phyloP scores from a whole-genome alignment of 176 grass and related monocot species.

The Saccharum spontaneum region DNA sequence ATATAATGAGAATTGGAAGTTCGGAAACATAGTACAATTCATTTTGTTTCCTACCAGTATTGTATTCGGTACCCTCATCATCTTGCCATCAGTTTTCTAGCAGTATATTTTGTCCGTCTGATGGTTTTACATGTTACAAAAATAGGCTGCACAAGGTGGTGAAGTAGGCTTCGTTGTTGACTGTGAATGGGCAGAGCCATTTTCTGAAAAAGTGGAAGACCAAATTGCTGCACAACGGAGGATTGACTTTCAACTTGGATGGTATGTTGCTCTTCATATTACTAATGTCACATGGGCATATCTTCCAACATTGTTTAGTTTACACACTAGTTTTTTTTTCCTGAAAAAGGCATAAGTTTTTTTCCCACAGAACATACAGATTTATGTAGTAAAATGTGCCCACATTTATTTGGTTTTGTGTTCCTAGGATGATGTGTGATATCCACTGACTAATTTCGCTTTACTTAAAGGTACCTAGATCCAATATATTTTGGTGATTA shows the following conservation, averaged over 20 bases:
- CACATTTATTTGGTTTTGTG: not conserved
- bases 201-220: constrained; percentile 80
- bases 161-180: constrained; percentile 86
- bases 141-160: constrained; percentile 83
- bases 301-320: not conserved
- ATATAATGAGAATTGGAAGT: not conserved
- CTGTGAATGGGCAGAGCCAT: constrained; percentile 96
- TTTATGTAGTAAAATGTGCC: not conserved
- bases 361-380: not conserved
- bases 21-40: not conserved
- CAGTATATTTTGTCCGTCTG: constrained; percentile 26
- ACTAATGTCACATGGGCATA: not conserved
- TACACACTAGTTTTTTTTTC: not conserved
- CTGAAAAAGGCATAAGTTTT: not conserved
- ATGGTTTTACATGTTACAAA: constrained; percentile 38
- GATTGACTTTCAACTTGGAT: constrained; percentile 95
- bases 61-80: not conserved
- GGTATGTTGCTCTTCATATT: constrained; percentile 45
- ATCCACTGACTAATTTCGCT: not conserved
- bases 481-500: constrained; percentile 95
- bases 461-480: constrained; percentile 73
- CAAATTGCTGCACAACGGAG: constrained; percentile 67
- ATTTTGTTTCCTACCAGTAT: not conserved
- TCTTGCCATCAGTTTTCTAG: constrained; percentile 18
- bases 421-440: constrained; percentile 1